Conservation (phyloP, 129 eudicot genomes). For the Lactuca sativa region DNA sequence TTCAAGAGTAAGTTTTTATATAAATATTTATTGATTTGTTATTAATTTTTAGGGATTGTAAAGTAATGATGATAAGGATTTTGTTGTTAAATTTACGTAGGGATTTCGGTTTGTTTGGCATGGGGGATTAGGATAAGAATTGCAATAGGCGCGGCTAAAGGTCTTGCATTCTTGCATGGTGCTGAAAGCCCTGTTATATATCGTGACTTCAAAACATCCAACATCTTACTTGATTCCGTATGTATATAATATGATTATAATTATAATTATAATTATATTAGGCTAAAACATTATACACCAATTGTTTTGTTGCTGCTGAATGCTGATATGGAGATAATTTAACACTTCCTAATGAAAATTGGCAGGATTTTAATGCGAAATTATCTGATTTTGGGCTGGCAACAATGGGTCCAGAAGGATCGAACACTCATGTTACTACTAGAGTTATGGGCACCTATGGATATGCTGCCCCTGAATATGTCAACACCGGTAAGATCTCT, state of each 20-base stretch:
- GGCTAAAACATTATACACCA: neutral
- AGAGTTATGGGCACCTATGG: slow-evolving; percentile 93
- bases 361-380: slow-evolving; percentile 80
- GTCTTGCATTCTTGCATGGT: slow-evolving; percentile 93
- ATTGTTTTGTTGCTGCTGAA: neutral
- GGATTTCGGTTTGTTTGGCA: slow-evolving; percentile 75
- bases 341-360: neutral
- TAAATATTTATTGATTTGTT: neutral
- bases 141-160: slow-evolving; percentile 91
- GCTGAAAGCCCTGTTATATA: slow-evolving; percentile 92
- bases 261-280: neutral
- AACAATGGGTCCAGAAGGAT: slow-evolving; percentile 91
- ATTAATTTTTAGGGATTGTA: neutral
- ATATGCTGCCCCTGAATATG: slow-evolving; percentile 93
- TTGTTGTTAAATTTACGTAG: slow-evolving; percentile 24
- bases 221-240: slow-evolving; percentile 91
- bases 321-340: neutral
- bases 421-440: slow-evolving; percentile 83
- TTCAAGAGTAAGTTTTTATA: slow-evolving; percentile 58
- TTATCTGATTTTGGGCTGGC: slow-evolving; percentile 88
- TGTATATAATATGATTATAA: neutral
- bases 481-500: slow-evolving; percentile 63
- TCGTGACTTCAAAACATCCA: slow-evolving; percentile 95
- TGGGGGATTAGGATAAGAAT: slow-evolving; percentile 91
- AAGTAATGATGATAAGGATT: neutral